Base-by-base conservation (phyloP, 768 basidiomycete genomes). In the Cystofilobasidium ferigula region DNA sequence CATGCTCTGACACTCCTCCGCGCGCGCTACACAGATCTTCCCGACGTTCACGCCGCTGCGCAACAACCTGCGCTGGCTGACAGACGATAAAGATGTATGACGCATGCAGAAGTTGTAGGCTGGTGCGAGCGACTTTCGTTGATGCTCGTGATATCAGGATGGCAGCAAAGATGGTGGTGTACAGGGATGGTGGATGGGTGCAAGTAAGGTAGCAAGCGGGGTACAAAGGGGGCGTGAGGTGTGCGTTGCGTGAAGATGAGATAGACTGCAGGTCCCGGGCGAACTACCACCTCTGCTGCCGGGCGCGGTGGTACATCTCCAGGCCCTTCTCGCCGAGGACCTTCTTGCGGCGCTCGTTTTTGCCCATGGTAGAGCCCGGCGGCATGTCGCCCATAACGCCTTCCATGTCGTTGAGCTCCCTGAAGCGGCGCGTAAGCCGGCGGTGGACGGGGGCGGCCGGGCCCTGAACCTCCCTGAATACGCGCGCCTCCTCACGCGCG, bases 301-400 rank as follows among this genome's bases (percentile, higher is more conserved):
- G 47, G 1, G 58, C 64, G n/a, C 65, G 36, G 20, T 54, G 28
- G 34, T 67, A 61, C 36, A 28, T 57, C n/a, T 56, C 56, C 26
- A 68, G 24, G 28, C 40, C 61, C 38, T 58, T 57, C 61, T 45
- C 14, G 1, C 66, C 66, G 22, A 43, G 43, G 10, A 43, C 32
- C 38, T 61, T 67, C 6, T 40, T 24, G 24, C 61, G 54, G 53
- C 57, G 61, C 24, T 13, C 6, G 24, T 68, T 61, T 10, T 34
- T 24, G n/a, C 3, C 18, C 30, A 16, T 47, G 36, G 38, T 24
- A 6, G 35, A 6, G 26, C 56, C 58, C 22, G 34, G 32, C 24
- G 61, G 61, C 3, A 43, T 43, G 26, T 45, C 34, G 28, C 43
- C 47, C 20, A 40, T 24, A 22, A 35, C 20, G 32, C 57, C 62